Evolutionary conservation across 2,329 filamentous ascomycete species (phyloP).

Genomic region (Shiraia bambusicola): DNA sequence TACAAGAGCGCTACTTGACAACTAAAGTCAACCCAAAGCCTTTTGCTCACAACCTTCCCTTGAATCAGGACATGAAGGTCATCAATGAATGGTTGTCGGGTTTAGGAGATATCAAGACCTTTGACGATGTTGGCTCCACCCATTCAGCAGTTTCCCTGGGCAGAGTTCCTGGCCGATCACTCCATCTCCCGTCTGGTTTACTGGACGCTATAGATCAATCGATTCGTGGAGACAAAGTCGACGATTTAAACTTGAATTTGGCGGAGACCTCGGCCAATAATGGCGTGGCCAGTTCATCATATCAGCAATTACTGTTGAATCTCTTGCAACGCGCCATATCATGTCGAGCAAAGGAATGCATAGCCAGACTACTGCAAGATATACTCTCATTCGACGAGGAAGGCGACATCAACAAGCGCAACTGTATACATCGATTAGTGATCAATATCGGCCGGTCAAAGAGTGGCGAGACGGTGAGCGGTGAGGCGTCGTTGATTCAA

Average conservation of each 20-base stretch:
- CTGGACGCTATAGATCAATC: constrained; percentile 73
- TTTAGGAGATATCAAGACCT: constrained; percentile 73
- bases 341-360: constrained; percentile 66
- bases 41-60: constrained; percentile 74
- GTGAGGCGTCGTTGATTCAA: constrained; percentile 55
- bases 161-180: constrained; percentile 71
- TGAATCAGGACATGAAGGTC: constrained; percentile 60
- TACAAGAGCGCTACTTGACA: constrained; percentile 82
- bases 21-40: constrained; percentile 87
- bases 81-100: constrained; percentile 92
- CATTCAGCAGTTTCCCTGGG: constrained; percentile 71
- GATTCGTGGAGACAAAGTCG: constrained; percentile 67
- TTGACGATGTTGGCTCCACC: constrained; percentile 72
- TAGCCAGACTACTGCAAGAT: constrained; percentile 68
- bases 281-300: constrained; percentile 50
- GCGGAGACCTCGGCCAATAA: constrained; percentile 58
- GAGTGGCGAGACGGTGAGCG: constrained; percentile 51
- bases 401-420: constrained; percentile 91
- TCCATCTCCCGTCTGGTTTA: constrained; percentile 68
- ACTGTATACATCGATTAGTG: constrained; percentile 88
- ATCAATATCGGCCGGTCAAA: constrained; percentile 84
- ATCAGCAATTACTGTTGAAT: constrained; percentile 73
- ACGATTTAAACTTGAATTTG: constrained; percentile 58
- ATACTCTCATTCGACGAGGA: constrained; percentile 76
- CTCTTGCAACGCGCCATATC: constrained; percentile 77